Evolutionary conservation across 1,284 basidiomycete species (phyloP), one percentile per base, ranked within the genome.

Genomic region (Cerrena zonata): DNA sequence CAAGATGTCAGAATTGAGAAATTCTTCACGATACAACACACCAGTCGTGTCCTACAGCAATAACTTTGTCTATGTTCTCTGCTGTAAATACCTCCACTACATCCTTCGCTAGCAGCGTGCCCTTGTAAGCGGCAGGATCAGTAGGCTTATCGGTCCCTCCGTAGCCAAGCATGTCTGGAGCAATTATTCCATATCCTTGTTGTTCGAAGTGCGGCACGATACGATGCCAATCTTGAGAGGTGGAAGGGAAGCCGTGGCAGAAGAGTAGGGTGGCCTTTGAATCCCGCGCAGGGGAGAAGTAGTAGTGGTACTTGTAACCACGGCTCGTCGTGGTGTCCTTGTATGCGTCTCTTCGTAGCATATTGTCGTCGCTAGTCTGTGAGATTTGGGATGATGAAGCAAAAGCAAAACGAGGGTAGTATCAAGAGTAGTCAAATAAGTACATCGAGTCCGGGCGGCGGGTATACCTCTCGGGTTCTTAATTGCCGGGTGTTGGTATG

Each of bases 131-230:
- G n/a, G 57, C 59, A 1, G 70, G 59, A 39, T 74, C 69, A 0
- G 58, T 58, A 1, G 78, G 79, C 55, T 76, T 78, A 55, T 71
- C 71, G 12, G 76, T 77, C 4, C 69, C 71, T 7, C 75, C 78
- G 50, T 79, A 80, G 2, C 79, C 79, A 13, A 80, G 69, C 66
- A 75, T 69, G 60, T 80, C 77, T 7, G 76, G 78, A 3, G 71
- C 75, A 52, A 82, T 58, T 44, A 80, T 58, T 13, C 76, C 69
- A 55, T 74, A 79, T 2, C 79, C 78, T 21, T 63, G 58, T 11
- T 61, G 54, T 34, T 64, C 50, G 65, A 79, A 76, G 55, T 58
- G 58, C 3, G 45, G 47, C 15, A 63, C 62, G 45, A 65, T 58
- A 48, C 61, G 47, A 21, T 59, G 50, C 70, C 69, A 70, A 36